Percentiles rank a stretch among this genome's conserved stretches.
Conservation (phyloP, 1,284 basidiomycete genomes). For the Ceratobasidium sp. region DNA sequence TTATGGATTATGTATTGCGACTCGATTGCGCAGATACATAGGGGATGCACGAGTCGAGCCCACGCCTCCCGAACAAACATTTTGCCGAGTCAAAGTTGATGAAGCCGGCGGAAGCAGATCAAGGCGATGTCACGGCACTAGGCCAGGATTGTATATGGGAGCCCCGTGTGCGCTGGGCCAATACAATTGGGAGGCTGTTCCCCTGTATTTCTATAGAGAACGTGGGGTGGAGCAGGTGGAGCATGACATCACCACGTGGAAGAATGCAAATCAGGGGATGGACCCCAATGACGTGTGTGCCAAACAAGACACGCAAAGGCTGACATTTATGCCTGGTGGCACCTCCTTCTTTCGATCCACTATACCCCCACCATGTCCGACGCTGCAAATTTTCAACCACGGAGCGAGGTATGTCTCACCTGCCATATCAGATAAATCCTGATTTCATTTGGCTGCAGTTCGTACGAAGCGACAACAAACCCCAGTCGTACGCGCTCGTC, state of each 20-base stretch:
- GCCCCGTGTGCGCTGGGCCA: too few species aligned
- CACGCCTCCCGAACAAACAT: too few species aligned
- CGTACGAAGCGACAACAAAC: neutral
- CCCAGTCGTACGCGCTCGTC: conserved; percentile 34
- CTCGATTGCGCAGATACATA: too few species aligned
- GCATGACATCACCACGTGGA: conserved; percentile 13
- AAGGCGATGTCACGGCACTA: too few species aligned
- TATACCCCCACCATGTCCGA: conserved; percentile 15
- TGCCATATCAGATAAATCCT: neutral
- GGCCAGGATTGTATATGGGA: too few species aligned
- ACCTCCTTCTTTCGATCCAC: neutral
- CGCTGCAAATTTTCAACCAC: conserved; percentile 4
- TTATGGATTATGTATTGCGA: too few species aligned
- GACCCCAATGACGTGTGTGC: conserved; percentile 7
- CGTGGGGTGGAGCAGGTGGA: neutral
- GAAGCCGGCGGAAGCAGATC: too few species aligned
- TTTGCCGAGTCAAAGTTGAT: too few species aligned
- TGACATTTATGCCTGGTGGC: conserved; percentile 6
- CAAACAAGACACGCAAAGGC: conserved; percentile 34
- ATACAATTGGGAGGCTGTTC: neutral
- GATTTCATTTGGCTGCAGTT: neutral
- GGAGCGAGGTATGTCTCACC: conserved; percentile 17
- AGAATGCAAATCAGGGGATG: neutral
- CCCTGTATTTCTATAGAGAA: neutral
- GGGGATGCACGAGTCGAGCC: too few species aligned